Conservation (phyloP, 2,329 filamentous ascomycete species). For the Teratosphaeria pseudoeucalypti region DNA sequence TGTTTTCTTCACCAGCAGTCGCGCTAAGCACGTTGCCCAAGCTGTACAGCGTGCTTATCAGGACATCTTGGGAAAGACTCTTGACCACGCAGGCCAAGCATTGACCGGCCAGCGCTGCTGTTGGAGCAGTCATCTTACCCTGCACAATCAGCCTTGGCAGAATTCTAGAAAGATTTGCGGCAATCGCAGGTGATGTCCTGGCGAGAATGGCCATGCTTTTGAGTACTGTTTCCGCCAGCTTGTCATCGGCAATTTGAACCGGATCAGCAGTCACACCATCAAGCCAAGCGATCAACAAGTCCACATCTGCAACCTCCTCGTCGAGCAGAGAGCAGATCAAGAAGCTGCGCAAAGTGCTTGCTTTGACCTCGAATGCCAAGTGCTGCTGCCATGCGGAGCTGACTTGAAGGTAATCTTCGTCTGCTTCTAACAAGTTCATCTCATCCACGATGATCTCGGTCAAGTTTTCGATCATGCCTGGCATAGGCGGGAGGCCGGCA, state of each 20-base stretch:
- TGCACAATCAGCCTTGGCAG: slow-evolving; percentile 84
- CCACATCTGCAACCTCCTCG: slow-evolving; percentile 68
- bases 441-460: slow-evolving; percentile 68
- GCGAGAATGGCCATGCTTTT: slow-evolving; percentile 75
- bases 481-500: slow-evolving; percentile 31
- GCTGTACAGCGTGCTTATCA: slow-evolving; percentile 91
- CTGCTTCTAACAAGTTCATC: slow-evolving; percentile 77
- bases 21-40: slow-evolving; percentile 91
- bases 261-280: slow-evolving; percentile 71
- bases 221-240: slow-evolving; percentile 66
- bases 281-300: slow-evolving; percentile 73
- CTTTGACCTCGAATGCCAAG: slow-evolving; percentile 77
- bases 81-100: slow-evolving; percentile 74
- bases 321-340: slow-evolving; percentile 77
- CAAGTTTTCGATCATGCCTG: slow-evolving; percentile 45
- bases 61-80: slow-evolving; percentile 76
- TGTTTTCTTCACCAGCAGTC: slow-evolving; percentile 44
- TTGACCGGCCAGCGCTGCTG: slow-evolving; percentile 67
- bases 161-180: slow-evolving; percentile 65
- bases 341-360: slow-evolving; percentile 69
- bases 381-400: slow-evolving; percentile 78
- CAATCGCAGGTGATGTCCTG: slow-evolving; percentile 60
- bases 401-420: slow-evolving; percentile 79
- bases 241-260: slow-evolving; percentile 70
- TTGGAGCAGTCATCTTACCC: slow-evolving; percentile 57